Evolutionary conservation across 1,139 yeast genomes (phyloP).

Genomic region (Sugiyamaella xylanicola): DNA sequence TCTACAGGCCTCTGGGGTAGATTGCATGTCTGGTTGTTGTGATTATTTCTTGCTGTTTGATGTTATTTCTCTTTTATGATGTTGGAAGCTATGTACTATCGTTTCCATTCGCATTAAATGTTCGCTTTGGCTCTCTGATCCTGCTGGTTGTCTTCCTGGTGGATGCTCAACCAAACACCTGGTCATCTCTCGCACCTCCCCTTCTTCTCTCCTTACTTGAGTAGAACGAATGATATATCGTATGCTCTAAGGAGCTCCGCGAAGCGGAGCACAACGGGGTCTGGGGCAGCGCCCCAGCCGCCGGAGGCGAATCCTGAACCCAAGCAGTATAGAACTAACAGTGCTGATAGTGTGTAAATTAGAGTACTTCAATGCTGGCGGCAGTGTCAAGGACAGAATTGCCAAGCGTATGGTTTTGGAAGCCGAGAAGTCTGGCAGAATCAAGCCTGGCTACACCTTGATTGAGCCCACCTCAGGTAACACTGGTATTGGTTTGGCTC

Average conservation of each 20-base stretch:
- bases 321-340: constrained; percentile 10
- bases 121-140: too few species aligned
- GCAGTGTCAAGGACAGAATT: constrained; percentile 68
- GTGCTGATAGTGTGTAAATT: constrained; percentile 51
- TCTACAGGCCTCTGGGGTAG: not conserved
- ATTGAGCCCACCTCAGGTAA: constrained; percentile 87
- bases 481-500: constrained; percentile 81
- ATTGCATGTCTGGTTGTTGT: not conserved
- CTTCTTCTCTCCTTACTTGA: too few species aligned
- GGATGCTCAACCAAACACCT: too few species aligned
- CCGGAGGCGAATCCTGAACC: constrained; percentile 28
- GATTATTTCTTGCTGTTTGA: not conserved
- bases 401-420: constrained; percentile 70
- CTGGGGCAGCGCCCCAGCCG: constrained; percentile 10
- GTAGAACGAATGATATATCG: too few species aligned
- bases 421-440: constrained; percentile 76
- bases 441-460: constrained; percentile 82
- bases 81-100: too few species aligned
- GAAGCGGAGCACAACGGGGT: constrained; percentile 5
- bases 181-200: too few species aligned
- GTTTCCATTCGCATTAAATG: too few species aligned
- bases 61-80: too few species aligned
- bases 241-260: too few species aligned
- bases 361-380: constrained; percentile 70
- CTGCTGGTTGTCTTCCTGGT: too few species aligned